These are phyloP conservation scores for Margaritispora aquatica DNA, from an alignment of 495 filamentous ascomycete species.

Conservation along the genomic window DNA sequence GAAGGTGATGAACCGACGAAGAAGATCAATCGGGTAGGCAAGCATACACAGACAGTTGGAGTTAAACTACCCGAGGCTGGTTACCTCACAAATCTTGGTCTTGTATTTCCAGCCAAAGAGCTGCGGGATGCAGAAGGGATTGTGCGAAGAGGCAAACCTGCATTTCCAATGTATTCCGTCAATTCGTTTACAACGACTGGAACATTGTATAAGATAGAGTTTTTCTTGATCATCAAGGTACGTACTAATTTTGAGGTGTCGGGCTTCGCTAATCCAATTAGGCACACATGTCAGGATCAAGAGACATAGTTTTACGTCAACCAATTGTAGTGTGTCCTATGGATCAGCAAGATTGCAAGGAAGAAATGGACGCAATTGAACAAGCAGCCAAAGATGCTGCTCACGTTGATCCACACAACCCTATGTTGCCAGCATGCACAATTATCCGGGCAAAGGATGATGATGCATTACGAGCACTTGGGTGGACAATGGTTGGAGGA, in stretches of 20 bases:
- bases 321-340: constrained; percentile 95
- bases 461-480: constrained; percentile 68
- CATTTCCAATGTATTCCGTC: constrained; percentile 84
- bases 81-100: constrained; percentile 82
- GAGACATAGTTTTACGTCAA: constrained; percentile 85
- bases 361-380: constrained; percentile 97
- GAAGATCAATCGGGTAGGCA: constrained; percentile 80
- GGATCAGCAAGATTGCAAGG: constrained; percentile 91
- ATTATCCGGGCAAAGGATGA: constrained; percentile 76
- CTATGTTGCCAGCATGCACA: constrained; percentile 72
- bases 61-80: constrained; percentile 81
- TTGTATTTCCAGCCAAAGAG: constrained; percentile 90
- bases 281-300: constrained; percentile 86
- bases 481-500: constrained; percentile 78
- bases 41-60: constrained; percentile 73
- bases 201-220: constrained; percentile 96
- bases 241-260: constrained; percentile 15
- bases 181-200: constrained; percentile 90
- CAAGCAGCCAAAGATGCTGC: constrained; percentile 89
- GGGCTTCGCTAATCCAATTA: constrained; percentile 31
- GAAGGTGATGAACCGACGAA: constrained; percentile 95
- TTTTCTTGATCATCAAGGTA: constrained; percentile 92
- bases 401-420: constrained; percentile 79
- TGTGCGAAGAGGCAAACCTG: constrained; percentile 73
- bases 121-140: constrained; percentile 83